A percentile compares a stretch with the other conserved stretches of the same genome.
Conservation (phyloP, 2,329 filamentous ascomycete species). For the Trichoderma semiorbis region DNA sequence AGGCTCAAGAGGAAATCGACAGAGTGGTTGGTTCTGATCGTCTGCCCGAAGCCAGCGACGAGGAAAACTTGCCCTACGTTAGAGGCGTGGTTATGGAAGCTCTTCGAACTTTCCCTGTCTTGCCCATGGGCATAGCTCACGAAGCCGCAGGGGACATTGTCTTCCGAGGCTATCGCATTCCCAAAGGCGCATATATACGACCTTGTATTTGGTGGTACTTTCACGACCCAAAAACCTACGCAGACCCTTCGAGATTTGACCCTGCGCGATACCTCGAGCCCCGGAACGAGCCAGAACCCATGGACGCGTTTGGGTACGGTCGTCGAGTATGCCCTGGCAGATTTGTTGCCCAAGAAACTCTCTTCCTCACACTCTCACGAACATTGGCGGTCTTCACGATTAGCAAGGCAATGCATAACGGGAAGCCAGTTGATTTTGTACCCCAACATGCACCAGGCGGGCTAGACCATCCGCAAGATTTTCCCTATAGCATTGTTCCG, state of each 20-base stretch:
- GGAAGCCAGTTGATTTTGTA: not conserved
- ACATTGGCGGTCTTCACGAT: not conserved
- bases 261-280: slow-evolving; percentile 28
- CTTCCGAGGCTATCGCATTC: not conserved
- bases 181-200: not conserved
- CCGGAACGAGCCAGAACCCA: slow-evolving; percentile 22
- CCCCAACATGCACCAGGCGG: not conserved
- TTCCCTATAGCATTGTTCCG: not conserved
- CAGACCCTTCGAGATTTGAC: slow-evolving; percentile 32
- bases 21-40: not conserved
- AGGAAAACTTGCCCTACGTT: not conserved
- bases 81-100: not conserved
- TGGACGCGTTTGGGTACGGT: not conserved
- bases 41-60: not conserved
- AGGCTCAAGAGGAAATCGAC: slow-evolving; percentile 11
- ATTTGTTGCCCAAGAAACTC: not conserved
- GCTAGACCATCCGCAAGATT: not conserved
- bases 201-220: not conserved
- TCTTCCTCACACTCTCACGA: not conserved
- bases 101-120: not conserved
- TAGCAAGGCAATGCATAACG: not conserved
- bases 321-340: slow-evolving; percentile 13
- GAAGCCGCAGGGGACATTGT: not conserved
- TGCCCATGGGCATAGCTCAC: not conserved
- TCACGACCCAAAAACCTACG: slow-evolving; percentile 34